phyloP scores from a whole-genome alignment of 2,329 filamentous ascomycete genomes.

The Pseudocercospora eumusae region DNA sequence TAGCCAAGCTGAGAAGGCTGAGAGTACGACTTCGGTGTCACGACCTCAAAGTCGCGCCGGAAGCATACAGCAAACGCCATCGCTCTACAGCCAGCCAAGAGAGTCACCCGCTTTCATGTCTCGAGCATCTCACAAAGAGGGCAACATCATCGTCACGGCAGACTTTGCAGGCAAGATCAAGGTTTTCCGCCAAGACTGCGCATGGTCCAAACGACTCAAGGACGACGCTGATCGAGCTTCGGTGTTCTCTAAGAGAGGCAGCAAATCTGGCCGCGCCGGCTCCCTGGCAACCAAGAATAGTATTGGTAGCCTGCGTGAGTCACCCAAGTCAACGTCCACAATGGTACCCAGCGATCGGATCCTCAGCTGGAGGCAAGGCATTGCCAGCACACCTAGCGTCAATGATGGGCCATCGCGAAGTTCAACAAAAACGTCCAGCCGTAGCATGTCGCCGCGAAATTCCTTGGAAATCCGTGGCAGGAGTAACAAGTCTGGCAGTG shows the following conservation, averaged over 20 bases:
- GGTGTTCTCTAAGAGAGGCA: constrained; percentile 67
- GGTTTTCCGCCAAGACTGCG: constrained; percentile 93
- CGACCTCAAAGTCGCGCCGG: constrained; percentile 49
- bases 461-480: constrained; percentile 34
- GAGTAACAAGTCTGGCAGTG: constrained; percentile 14
- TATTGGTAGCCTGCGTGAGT: constrained; percentile 37
- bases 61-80: constrained; percentile 38
- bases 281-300: constrained; percentile 47
- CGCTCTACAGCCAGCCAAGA: constrained; percentile 44
- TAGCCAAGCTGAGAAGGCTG: constrained; percentile 64
- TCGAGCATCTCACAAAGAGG: constrained; percentile 72
- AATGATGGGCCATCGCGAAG: constrained; percentile 40
- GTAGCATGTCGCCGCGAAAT: constrained; percentile 55
- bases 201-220: constrained; percentile 69
- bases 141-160: constrained; percentile 89
- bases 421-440: constrained; percentile 27
- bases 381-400: constrained; percentile 55
- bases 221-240: constrained; percentile 78
- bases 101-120: constrained; percentile 77
- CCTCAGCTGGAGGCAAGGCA: constrained; percentile 79
- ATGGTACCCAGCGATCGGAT: constrained; percentile 70
- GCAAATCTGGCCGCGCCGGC: constrained; percentile 52
- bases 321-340: constrained; percentile 35
- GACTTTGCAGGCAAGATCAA: constrained; percentile 89
- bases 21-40: constrained; percentile 46